These are phyloP conservation scores for Colletotrichum spaethianum DNA, from an alignment of 2,329 filamentous ascomycete genomes.

Conservation along the genomic window DNA sequence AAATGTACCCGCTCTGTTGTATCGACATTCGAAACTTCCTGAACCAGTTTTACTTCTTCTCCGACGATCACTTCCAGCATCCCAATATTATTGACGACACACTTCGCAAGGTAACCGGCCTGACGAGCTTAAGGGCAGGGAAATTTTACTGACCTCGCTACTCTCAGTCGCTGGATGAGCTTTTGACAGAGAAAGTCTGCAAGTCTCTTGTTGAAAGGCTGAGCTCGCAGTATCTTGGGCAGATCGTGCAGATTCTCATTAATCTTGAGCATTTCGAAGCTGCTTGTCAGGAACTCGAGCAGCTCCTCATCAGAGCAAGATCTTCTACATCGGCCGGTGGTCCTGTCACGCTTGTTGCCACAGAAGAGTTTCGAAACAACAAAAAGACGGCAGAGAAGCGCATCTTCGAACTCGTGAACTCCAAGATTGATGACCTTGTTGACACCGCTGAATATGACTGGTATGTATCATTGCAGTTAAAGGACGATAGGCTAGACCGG, in stretches of 20 bases:
- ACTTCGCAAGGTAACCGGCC: slow-evolving; percentile 74
- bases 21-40: slow-evolving; percentile 98
- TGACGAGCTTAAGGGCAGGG: neutral
- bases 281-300: slow-evolving; percentile 91
- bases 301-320: slow-evolving; percentile 85
- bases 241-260: slow-evolving; percentile 98
- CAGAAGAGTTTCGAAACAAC: slow-evolving; percentile 86
- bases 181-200: slow-evolving; percentile 94
- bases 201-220: slow-evolving; percentile 89
- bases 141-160: neutral
- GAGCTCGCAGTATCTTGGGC: slow-evolving; percentile 92
- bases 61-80: slow-evolving; percentile 95
- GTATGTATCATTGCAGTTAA: slow-evolving; percentile 55
- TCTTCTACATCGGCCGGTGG: slow-evolving; percentile 86
- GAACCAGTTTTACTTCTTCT: slow-evolving; percentile 98
- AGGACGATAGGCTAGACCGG: neutral
- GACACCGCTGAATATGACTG: slow-evolving; percentile 99
- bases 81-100: slow-evolving; percentile 92
- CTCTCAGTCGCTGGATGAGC: slow-evolving; percentile 85
- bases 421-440: slow-evolving; percentile 97
- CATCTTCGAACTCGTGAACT: slow-evolving; percentile 98
- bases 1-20: slow-evolving; percentile 99
- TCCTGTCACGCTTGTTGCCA: slow-evolving; percentile 84
- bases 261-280: slow-evolving; percentile 98
- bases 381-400: slow-evolving; percentile 98